Evolutionary conservation across 208 protist genomes (phyloP).

Genomic region (Wallacemonas rigidus): DNA sequence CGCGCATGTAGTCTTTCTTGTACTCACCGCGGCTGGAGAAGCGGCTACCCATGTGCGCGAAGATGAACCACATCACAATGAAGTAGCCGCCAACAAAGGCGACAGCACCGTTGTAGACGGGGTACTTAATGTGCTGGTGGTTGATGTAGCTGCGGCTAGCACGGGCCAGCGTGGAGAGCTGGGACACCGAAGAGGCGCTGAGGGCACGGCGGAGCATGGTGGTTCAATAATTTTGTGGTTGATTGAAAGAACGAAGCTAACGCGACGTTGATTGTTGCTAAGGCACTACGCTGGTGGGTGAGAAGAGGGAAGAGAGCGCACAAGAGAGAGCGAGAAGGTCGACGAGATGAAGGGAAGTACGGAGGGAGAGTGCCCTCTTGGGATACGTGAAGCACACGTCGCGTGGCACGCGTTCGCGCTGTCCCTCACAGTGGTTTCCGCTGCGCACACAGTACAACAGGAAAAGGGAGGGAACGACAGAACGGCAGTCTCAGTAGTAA

Average conservation of each 20-base stretch:
- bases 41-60: slow-evolving; percentile 57
- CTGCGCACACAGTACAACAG: too few species aligned
- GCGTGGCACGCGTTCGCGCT: too few species aligned
- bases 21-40: slow-evolving; percentile 50
- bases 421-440: too few species aligned
- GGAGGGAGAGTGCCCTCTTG: not conserved
- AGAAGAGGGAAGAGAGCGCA: slow-evolving; percentile 21
- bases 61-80: slow-evolving; percentile 73
- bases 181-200: slow-evolving; percentile 31
- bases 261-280: slow-evolving; percentile 14
- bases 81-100: slow-evolving; percentile 64
- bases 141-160: slow-evolving; percentile 69
- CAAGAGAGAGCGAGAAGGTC: slow-evolving; percentile 19
- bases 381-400: too few species aligned
- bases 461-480: too few species aligned
- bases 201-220: slow-evolving; percentile 81
- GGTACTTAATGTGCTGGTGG: slow-evolving; percentile 86
- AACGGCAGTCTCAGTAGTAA: too few species aligned
- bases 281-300: not conserved
- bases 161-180: slow-evolving; percentile 28
- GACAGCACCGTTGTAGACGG: slow-evolving; percentile 52
- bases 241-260: slow-evolving; percentile 3
- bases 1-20: slow-evolving; percentile 83
- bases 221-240: slow-evolving; percentile 11
- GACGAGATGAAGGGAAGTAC: not conserved